phyloP scores from a whole-genome alignment of 1,284 basidiomycete species.

The Lentinula novae-zelandiae region DNA sequence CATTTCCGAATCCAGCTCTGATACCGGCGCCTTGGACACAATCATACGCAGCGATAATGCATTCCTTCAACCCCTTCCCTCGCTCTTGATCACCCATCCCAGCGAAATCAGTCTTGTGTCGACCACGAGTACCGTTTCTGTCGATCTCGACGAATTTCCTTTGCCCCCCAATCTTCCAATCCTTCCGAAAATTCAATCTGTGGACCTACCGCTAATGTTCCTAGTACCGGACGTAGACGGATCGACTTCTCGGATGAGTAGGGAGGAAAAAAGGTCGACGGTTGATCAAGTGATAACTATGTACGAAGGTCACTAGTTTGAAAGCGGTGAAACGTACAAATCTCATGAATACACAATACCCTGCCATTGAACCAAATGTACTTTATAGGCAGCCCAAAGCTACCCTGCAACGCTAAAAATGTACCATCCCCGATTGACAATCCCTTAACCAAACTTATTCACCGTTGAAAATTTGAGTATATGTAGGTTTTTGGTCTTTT shows the following conservation, averaged over 20 bases:
- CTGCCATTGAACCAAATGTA: neutral
- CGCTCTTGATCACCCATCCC: slow-evolving; percentile 31
- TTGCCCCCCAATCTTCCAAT: slow-evolving; percentile 30
- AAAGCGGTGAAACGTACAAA: neutral
- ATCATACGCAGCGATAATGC: slow-evolving; percentile 2
- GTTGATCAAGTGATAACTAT: slow-evolving; percentile 25
- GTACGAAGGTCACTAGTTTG: slow-evolving; percentile 12
- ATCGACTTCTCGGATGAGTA: neutral
- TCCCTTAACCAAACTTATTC: no score
- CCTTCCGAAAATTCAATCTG: slow-evolving; percentile 13
- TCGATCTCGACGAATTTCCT: slow-evolving; percentile 43
- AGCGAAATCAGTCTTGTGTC: slow-evolving; percentile 32
- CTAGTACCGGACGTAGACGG: slow-evolving; percentile 3
- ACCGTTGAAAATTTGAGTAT: no score
- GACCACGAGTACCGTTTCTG: slow-evolving; percentile 30
- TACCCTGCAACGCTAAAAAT: no score
- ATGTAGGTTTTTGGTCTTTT: no score
- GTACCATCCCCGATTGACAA: no score
- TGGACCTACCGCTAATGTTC: neutral
- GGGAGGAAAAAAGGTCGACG: slow-evolving; percentile 20
- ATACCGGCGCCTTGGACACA: slow-evolving; percentile 4
- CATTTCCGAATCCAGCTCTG: slow-evolving; percentile 20
- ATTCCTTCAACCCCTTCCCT: slow-evolving; percentile 21
- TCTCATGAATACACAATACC: neutral
- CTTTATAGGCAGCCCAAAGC: no score